Percentiles rank a stretch among this genome's conserved stretches.
These are phyloP conservation scores for Polychaeton citri DNA, from an alignment of 2,329 filamentous ascomycete species.

Conservation along the genomic window DNA sequence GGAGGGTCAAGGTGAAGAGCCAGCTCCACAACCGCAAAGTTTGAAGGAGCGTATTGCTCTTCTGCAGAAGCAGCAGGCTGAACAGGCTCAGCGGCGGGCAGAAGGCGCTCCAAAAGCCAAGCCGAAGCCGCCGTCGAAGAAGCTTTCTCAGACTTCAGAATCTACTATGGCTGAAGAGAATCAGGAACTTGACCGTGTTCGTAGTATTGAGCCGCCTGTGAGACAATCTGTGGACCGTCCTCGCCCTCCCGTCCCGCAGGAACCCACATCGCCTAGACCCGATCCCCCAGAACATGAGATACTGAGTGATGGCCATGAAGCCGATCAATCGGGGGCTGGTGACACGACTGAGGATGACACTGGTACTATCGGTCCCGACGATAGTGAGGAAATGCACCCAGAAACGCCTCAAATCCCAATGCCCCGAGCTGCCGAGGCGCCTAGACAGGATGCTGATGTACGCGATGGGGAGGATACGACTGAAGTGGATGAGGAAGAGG, in stretches of 20 bases:
- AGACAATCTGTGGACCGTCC: slow-evolving; percentile 28
- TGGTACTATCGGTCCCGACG: slow-evolving; percentile 55
- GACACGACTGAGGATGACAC: slow-evolving; percentile 50
- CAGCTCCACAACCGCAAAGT: slow-evolving; percentile 81
- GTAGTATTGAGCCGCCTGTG: slow-evolving; percentile 19
- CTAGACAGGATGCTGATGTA: slow-evolving; percentile 29
- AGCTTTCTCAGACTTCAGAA: slow-evolving; percentile 39
- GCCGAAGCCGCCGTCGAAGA: slow-evolving; percentile 56
- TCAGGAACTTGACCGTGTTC: slow-evolving; percentile 23
- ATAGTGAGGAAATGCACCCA: slow-evolving; percentile 48
- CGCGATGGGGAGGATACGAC: slow-evolving; percentile 37
- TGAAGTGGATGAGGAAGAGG: slow-evolving; percentile 42
- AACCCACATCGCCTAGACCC: slow-evolving; percentile 22
- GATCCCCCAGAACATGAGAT: slow-evolving; percentile 35
- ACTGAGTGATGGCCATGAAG: slow-evolving; percentile 50
- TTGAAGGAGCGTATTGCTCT: slow-evolving; percentile 91
- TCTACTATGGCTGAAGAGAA: slow-evolving; percentile 20
- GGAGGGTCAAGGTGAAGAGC: slow-evolving; percentile 45
- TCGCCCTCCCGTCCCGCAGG: slow-evolving; percentile 21
- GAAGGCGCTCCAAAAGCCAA: slow-evolving; percentile 73
- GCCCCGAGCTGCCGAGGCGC: slow-evolving; percentile 28
- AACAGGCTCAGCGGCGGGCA: slow-evolving; percentile 71
- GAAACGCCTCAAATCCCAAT: slow-evolving; percentile 22
- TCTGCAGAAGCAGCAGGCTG: slow-evolving; percentile 83
- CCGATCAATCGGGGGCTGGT: slow-evolving; percentile 50